phyloP scores from a whole-genome alignment of 805 yeast species.

The Starmerella stellata region DNA sequence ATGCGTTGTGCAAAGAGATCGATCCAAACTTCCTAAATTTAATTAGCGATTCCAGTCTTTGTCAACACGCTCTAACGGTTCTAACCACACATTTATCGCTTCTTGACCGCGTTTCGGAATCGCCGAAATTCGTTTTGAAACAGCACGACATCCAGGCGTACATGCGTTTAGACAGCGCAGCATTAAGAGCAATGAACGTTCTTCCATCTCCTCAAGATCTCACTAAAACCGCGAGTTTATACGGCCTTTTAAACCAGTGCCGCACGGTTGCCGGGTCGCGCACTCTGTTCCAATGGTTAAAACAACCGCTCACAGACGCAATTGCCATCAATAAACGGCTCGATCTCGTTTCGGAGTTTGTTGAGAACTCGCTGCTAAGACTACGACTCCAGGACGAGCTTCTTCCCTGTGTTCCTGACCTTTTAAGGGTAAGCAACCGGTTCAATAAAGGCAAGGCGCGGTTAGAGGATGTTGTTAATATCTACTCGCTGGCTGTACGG shows the following conservation, averaged over 20 bases:
- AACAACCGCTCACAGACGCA: slow-evolving; percentile 70
- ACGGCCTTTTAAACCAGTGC: slow-evolving; percentile 73
- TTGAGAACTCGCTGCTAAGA: slow-evolving; percentile 43
- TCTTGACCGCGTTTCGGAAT: slow-evolving; percentile 36
- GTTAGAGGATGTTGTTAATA: slow-evolving; percentile 74
- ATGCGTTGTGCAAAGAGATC: too few relatives aligned
- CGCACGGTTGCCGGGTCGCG: slow-evolving; percentile 81
- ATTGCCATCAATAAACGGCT: slow-evolving; percentile 50
- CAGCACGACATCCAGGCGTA: slow-evolving; percentile 58
- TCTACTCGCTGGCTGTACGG: slow-evolving; percentile 59
- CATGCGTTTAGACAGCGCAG: slow-evolving; percentile 83
- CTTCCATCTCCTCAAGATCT: slow-evolving; percentile 44
- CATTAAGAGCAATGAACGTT: slow-evolving; percentile 69
- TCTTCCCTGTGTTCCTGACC: slow-evolving; percentile 64
- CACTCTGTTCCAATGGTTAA: slow-evolving; percentile 79
- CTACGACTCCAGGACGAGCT: slow-evolving; percentile 42
- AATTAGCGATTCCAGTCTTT: too few relatives aligned
- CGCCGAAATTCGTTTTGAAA: slow-evolving; percentile 35
- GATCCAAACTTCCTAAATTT: too few relatives aligned
- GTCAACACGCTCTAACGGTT: neutral
- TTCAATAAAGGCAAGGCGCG: slow-evolving; percentile 37
- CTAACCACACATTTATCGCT: slow-evolving; percentile 50
- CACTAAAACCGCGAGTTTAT: slow-evolving; percentile 42
- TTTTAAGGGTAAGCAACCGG: slow-evolving; percentile 56
- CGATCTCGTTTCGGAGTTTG: slow-evolving; percentile 49